A percentile compares a stretch with the other conserved stretches of the same genome.
phyloP scores from a whole-genome alignment of 768 basidiomycete species.

The Xerocomellus chrysenteron region DNA sequence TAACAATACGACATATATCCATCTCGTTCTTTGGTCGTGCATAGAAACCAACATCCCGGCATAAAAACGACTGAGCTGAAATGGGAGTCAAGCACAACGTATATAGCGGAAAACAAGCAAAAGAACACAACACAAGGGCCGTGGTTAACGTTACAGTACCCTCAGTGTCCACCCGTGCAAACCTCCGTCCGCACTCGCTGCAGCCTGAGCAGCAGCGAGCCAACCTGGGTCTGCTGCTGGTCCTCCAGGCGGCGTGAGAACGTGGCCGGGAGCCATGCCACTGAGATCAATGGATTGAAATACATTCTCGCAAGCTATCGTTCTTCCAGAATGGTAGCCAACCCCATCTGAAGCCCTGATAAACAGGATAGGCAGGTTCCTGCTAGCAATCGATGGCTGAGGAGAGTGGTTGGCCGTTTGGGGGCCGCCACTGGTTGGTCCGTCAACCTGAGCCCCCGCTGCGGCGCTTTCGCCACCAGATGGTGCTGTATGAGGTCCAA shows the following conservation, averaged over 20 bases:
- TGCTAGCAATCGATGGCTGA: slow-evolving; percentile 57
- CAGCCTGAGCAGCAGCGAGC: slow-evolving; percentile 73
- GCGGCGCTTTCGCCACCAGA: slow-evolving; percentile 21
- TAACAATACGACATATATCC: slow-evolving; percentile 28
- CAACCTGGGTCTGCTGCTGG: slow-evolving; percentile 58
- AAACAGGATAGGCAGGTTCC: slow-evolving; percentile 75
- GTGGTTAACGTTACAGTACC: slow-evolving; percentile 55
- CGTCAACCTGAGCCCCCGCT: slow-evolving; percentile 31
- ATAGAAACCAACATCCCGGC: slow-evolving; percentile 9
- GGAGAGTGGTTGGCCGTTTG: slow-evolving; percentile 29
- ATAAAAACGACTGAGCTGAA: slow-evolving; percentile 7
- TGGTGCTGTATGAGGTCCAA: slow-evolving; percentile 36
- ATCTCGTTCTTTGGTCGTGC: slow-evolving; percentile 10
- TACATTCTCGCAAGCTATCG: slow-evolving; percentile 78
- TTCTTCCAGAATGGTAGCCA: slow-evolving; percentile 85
- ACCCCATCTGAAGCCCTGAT: slow-evolving; percentile 83
- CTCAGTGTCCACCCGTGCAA: slow-evolving; percentile 77
- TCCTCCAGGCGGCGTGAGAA: slow-evolving; percentile 44
- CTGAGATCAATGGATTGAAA: slow-evolving; percentile 69
- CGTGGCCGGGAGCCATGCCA: slow-evolving; percentile 43
- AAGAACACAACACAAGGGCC: slow-evolving; percentile 25
- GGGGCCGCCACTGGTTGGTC: slow-evolving; percentile 20
- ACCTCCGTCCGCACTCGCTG: slow-evolving; percentile 63
- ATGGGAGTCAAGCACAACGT: slow-evolving; percentile 21
- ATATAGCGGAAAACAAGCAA: slow-evolving; percentile 29